Evolutionary conservation across 2,329 filamentous ascomycete species (phyloP).

Genomic region (Penicillium aurantiogriseum): DNA sequence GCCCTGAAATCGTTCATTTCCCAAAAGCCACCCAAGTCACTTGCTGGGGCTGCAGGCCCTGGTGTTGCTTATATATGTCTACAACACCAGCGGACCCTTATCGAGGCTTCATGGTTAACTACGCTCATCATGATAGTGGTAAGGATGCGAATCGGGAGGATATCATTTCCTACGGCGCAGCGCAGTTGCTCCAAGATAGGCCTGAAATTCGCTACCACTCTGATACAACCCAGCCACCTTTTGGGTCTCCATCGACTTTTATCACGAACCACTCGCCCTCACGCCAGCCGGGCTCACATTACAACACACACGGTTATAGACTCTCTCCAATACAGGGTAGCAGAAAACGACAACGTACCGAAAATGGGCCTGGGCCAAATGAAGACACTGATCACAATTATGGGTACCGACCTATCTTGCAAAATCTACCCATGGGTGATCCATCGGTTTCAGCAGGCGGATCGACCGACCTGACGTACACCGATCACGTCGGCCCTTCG

Average conservation of each 20-base stretch:
- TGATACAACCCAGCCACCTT: slow-evolving; percentile 33
- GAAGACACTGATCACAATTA: slow-evolving; percentile 6
- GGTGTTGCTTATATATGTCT: slow-evolving; percentile 70
- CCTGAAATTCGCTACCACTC: slow-evolving; percentile 36
- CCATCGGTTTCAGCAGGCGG: slow-evolving; percentile 31
- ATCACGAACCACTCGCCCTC: slow-evolving; percentile 36
- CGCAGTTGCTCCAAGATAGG: slow-evolving; percentile 37
- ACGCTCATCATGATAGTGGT: slow-evolving; percentile 63
- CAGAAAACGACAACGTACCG: slow-evolving; percentile 37
- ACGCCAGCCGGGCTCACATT: slow-evolving; percentile 36
- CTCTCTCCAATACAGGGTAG: slow-evolving; percentile 32
- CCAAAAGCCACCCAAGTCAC: slow-evolving; percentile 21
- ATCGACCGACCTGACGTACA: slow-evolving; percentile 37
- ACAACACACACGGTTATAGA: slow-evolving; percentile 29
- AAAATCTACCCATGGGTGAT: slow-evolving; percentile 32
- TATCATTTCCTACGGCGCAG: slow-evolving; percentile 62
- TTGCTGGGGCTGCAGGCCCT: slow-evolving; percentile 72
- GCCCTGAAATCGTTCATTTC: slow-evolving; percentile 2
- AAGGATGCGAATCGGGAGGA: slow-evolving; percentile 64
- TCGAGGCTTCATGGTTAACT: slow-evolving; percentile 74
- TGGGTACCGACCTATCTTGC: slow-evolving; percentile 27
- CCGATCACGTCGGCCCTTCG: slow-evolving; percentile 33
- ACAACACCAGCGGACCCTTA: slow-evolving; percentile 73
- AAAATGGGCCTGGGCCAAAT: slow-evolving; percentile 30
- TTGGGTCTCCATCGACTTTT: slow-evolving; percentile 36